A percentile compares a stretch with the other conserved stretches of the same genome.
These are phyloP conservation scores for Rhizopus microsporus DNA, from an alignment of 371 early-diverging fungal species.

Conservation along the genomic window DNA sequence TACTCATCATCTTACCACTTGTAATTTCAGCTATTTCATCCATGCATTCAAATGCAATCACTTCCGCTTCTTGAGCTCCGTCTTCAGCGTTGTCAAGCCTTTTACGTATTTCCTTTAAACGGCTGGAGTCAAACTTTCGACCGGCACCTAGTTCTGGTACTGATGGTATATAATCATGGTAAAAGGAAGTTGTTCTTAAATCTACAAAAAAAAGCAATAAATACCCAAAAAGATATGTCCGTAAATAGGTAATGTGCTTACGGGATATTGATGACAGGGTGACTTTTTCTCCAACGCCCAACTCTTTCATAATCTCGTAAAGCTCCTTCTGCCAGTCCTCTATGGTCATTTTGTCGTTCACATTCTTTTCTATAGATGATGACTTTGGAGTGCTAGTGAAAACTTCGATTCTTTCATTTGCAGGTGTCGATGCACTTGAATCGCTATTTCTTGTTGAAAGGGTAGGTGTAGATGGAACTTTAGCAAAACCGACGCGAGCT, in stretches of 20 bases:
- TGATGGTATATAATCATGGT: conserved; percentile 69
- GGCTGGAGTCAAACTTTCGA: conserved; percentile 75
- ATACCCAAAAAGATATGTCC: neutral
- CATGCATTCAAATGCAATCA: conserved; percentile 72
- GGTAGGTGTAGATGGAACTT: conserved; percentile 61
- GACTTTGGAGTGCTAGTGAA: conserved; percentile 6
- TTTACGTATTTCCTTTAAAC: conserved; percentile 87
- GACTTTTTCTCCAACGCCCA: conserved; percentile 20
- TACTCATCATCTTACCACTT: conserved; percentile 62
- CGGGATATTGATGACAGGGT: conserved; percentile 21
- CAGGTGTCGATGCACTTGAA: conserved; percentile 5
- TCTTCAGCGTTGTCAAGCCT: conserved; percentile 72
- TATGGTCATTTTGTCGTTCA: conserved; percentile 12
- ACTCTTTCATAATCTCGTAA: conserved; percentile 31
- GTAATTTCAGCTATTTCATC: conserved; percentile 80
- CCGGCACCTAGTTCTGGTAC: conserved; percentile 69
- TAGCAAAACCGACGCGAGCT: conserved; percentile 91
- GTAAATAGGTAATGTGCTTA: conserved; percentile 8
- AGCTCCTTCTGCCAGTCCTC: conserved; percentile 33
- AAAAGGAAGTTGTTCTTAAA: conserved; percentile 32
- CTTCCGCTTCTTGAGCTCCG: conserved; percentile 59
- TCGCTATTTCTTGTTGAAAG: conserved; percentile 9
- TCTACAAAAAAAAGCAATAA: conserved; percentile 17
- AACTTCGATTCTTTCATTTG: conserved; percentile 3
- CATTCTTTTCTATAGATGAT: conserved; percentile 15